Evolutionary conservation across 768 basidiomycete species (phyloP).

Genomic region (Trametes cinnabarina): DNA sequence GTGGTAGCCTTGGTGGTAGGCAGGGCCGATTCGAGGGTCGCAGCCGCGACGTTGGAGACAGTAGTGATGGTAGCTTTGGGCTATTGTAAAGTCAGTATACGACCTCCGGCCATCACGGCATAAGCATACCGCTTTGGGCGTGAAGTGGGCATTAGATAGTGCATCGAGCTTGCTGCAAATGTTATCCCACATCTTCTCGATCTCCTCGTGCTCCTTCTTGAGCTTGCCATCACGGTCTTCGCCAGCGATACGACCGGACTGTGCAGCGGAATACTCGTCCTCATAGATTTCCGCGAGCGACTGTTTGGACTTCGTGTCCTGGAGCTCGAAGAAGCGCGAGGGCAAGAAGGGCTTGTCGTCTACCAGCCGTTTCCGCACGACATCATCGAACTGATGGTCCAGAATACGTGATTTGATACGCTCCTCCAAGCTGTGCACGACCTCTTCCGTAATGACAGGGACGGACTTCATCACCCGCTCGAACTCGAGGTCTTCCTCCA

Average conservation of each 20-base stretch:
- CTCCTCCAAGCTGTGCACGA: conserved; percentile 79
- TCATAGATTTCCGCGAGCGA: conserved; percentile 97
- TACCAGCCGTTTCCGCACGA: conserved; percentile 73
- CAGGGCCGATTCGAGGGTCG: conserved; percentile 85
- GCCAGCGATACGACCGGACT: conserved; percentile 47
- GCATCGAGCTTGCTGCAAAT: conserved; percentile 90
- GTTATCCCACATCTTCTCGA: conserved; percentile 78
- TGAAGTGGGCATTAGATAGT: conserved; percentile 91
- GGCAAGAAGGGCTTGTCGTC: conserved; percentile 91
- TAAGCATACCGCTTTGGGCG: conserved; percentile 80
- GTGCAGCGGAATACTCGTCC: conserved; percentile 77
- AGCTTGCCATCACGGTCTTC: conserved; percentile 90
- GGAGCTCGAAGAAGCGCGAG: conserved; percentile 82
- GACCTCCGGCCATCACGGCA: conserved; percentile 9
- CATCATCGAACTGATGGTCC: conserved; percentile 87
- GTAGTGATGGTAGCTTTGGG: conserved; percentile 88
- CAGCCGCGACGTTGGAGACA: conserved; percentile 75
- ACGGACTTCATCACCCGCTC: conserved; percentile 85
- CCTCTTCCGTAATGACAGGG: conserved; percentile 88
- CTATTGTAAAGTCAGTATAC: conserved; percentile 49
- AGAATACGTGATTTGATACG: conserved; percentile 87
- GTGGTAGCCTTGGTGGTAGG: conserved; percentile 75
- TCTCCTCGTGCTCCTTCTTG: conserved; percentile 83
- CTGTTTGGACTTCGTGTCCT: conserved; percentile 83
- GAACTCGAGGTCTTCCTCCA: conserved; percentile 94